Evolutionary conservation across 2,329 filamentous ascomycete species (phyloP).

Genomic region (Endothia cerciana): DNA sequence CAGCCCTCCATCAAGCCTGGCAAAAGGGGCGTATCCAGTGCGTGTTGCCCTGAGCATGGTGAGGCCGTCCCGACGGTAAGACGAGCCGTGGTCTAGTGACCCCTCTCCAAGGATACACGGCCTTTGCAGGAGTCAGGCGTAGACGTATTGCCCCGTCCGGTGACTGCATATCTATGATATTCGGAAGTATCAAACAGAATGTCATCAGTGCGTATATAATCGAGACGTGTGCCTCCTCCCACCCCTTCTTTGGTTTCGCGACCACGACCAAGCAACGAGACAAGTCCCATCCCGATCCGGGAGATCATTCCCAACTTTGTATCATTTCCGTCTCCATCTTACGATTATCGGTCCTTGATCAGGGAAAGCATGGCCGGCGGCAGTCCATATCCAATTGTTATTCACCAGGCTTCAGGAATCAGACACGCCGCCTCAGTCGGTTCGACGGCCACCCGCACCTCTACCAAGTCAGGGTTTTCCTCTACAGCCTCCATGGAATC

Average conservation of each 20-base stretch:
- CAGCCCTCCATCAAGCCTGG: background rate
- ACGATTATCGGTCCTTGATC: background rate
- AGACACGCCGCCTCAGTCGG: constrained; percentile 14
- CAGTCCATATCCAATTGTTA: background rate
- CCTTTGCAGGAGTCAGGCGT: background rate
- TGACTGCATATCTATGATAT: background rate
- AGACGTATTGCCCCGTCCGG: background rate
- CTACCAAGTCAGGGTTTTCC: constrained; percentile 9
- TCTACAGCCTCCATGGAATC: constrained; percentile 18
- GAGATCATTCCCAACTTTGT: background rate
- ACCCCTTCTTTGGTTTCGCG: background rate
- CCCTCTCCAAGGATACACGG: background rate
- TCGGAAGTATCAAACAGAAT: background rate
- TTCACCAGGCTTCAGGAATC: constrained; percentile 14
- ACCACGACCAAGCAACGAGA: background rate
- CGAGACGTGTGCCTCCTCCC: background rate
- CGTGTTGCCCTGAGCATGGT: background rate
- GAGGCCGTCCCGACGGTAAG: background rate
- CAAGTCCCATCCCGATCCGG: background rate
- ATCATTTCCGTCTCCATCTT: constrained; percentile 2
- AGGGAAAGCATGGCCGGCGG: background rate
- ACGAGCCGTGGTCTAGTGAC: background rate
- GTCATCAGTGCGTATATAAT: background rate
- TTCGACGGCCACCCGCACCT: constrained; percentile 20
- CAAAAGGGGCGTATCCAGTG: background rate